Percentiles rank a stretch among this genome's conserved stretches.
phyloP scores from a whole-genome alignment of 2,329 filamentous ascomycete genomes.

The Neocatenulostroma microsporum region DNA sequence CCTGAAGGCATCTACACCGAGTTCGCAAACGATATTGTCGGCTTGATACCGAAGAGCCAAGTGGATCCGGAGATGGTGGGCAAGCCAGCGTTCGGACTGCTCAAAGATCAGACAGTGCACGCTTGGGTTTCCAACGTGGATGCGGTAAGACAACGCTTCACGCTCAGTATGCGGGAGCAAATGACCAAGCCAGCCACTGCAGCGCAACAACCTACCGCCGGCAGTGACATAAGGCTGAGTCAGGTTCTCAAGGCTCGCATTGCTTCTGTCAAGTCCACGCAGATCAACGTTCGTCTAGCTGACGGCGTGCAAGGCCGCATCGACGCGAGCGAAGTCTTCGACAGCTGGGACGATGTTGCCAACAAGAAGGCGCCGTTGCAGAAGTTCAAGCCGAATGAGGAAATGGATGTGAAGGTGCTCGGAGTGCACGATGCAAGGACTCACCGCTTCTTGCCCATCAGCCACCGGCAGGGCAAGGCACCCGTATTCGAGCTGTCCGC shows the following conservation, averaged over 20 bases:
- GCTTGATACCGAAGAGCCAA: conserved; percentile 70
- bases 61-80: conserved; percentile 62
- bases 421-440: conserved; percentile 85
- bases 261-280: conserved; percentile 78
- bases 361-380: conserved; percentile 74
- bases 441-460: conserved; percentile 84
- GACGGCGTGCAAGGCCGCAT: conserved; percentile 89
- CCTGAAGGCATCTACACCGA: conserved; percentile 78
- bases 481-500: conserved; percentile 78
- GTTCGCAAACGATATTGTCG: conserved; percentile 69
- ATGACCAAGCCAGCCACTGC: conserved; percentile 40
- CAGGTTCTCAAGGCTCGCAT: conserved; percentile 68
- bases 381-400: conserved; percentile 63
- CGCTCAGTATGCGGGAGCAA: conserved; percentile 50
- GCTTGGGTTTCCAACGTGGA: conserved; percentile 68
- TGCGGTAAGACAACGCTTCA: conserved; percentile 60
- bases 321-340: conserved; percentile 84
- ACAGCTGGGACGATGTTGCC: conserved; percentile 77
- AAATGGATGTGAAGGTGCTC: conserved; percentile 67
- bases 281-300: conserved; percentile 82
- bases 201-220: conserved; percentile 41
- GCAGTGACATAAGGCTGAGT: conserved; percentile 65
- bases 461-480: conserved; percentile 71
- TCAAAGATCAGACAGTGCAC: conserved; percentile 65
- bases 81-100: conserved; percentile 68